Percentiles rank a stretch among this genome's conserved stretches.
phyloP scores from a whole-genome alignment of 495 filamentous ascomycete species.

The Paragyromitra xinjiangensis region DNA sequence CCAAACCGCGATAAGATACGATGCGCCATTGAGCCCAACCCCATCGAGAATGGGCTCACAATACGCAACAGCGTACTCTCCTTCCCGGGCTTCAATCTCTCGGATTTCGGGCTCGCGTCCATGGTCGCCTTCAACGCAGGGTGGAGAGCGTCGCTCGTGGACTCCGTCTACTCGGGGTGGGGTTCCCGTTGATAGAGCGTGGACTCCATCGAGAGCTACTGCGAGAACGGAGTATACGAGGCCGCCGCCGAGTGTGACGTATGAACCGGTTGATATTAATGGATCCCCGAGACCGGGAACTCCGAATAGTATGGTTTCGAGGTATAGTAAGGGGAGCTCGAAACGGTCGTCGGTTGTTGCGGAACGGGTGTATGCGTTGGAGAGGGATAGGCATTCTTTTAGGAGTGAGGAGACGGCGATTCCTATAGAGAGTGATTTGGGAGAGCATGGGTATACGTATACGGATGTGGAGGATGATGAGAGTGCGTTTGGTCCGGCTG shows the following conservation, averaged over 20 bases:
- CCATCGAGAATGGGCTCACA: slow-evolving; percentile 36
- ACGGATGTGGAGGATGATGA: slow-evolving; percentile 67
- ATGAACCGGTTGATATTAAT: slow-evolving; percentile 87
- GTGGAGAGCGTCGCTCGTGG: slow-evolving; percentile 36
- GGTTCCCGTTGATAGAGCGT: slow-evolving; percentile 60
- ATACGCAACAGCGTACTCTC: slow-evolving; percentile 46
- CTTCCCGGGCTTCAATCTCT: slow-evolving; percentile 32
- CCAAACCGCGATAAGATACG: slow-evolving; percentile 48
- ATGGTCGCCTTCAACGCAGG: slow-evolving; percentile 51
- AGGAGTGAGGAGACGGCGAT: slow-evolving; percentile 50
- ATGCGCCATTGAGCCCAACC: slow-evolving; percentile 35
- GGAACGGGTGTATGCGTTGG: slow-evolving; percentile 78
- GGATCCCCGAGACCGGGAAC: slow-evolving; percentile 90
- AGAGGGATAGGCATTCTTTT: slow-evolving; percentile 58
- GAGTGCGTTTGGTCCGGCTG: slow-evolving; percentile 72
- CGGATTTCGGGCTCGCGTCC: slow-evolving; percentile 25
- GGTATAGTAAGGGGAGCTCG: slow-evolving; percentile 71
- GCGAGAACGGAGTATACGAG: slow-evolving; percentile 68
- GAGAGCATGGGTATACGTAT: slow-evolving; percentile 52
- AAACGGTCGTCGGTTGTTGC: slow-evolving; percentile 76
- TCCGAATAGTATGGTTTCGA: slow-evolving; percentile 65
- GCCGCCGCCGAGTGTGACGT: slow-evolving; percentile 75
- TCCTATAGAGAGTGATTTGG: slow-evolving; percentile 46
- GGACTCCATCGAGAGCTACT: slow-evolving; percentile 72
- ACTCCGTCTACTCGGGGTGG: slow-evolving; percentile 33